Evolutionary conservation across 768 basidiomycete species (phyloP), one percentile per base, ranked within the genome.

Genomic region (Hygrocybe coccinea): DNA sequence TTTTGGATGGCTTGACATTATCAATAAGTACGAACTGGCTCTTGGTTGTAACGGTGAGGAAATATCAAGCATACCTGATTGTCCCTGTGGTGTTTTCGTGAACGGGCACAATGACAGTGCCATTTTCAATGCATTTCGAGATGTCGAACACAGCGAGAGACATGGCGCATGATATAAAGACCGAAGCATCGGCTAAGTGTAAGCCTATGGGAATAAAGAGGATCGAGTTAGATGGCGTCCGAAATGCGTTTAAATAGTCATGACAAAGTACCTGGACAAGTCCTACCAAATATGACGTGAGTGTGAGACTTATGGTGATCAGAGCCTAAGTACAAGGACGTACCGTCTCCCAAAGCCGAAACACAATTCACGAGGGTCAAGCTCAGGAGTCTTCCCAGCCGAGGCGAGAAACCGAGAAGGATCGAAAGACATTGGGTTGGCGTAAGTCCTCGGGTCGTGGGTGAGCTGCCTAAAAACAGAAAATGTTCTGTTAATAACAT

Each of bases 281-380:
- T 76, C 49, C 79, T 79, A 21, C 15, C 7, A 25, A 24, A n/a
- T 15, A 51, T 21, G 44, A 34, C 3, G 52, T 14, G 14, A 48
- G 37, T 37, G n/a, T n/a, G n/a, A 11, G 41, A 15, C 33, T n/a
- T 46, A 21, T 15, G 33, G 15, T 49, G 35, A 41, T 43, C 24
- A 17, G 41, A 38, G 49, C 17, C 17, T 11, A 36, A 15, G 19
- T 5, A 54, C 45, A 54, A 41, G 12, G n/a, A 69, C 77, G 57
- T 56, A 77, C 79, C 86, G 79, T 69, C 86, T 74, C 47, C 86
- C 86, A 63, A 86, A 89, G 6, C 86, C 86, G 68, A 87, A 89
- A 61, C 80, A 83, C 46, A 83, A 64, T 47, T 74, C 74, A 53
- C 80, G 80, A 56, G 85, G 83, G 66, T 86, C 84, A 17, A 62